Evolutionary conservation across 306 rosid genomes (phyloP).

Genomic region (Rosa multiflora): DNA sequence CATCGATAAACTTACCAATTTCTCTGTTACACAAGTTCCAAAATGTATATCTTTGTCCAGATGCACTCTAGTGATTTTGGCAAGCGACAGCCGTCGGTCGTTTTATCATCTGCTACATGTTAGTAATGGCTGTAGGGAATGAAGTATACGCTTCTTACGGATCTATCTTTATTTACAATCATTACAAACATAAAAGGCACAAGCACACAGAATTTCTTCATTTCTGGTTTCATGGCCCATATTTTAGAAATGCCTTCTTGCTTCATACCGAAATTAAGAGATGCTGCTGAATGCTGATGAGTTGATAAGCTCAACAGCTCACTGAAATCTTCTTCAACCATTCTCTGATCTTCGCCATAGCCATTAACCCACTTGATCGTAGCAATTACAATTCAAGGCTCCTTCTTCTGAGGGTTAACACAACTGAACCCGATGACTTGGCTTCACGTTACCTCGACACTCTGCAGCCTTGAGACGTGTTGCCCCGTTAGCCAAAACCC

Average conservation of each 20-base stretch:
- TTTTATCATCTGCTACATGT: background rate
- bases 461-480: constrained; percentile 7
- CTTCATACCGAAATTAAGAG: no score
- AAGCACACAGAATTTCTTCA: background rate
- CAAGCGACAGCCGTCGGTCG: background rate
- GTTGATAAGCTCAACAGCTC: background rate
- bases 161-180: no score
- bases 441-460: background rate
- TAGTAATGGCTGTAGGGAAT: no score
- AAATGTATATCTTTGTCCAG: background rate
- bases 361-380: background rate
- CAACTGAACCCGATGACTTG: background rate
- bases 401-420: background rate
- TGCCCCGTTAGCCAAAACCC: background rate
- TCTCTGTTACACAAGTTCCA: background rate
- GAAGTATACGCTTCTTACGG: no score
- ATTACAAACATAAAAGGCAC: background rate
- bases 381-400: background rate
- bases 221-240: background rate
- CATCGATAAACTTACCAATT: no score
- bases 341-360: background rate
- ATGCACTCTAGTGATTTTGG: background rate
- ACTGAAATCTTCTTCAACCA: background rate
- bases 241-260: no score
- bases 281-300: background rate